Base-by-base conservation (phyloP, 305 asterid species). In the Fraxinus platypoda region DNA sequence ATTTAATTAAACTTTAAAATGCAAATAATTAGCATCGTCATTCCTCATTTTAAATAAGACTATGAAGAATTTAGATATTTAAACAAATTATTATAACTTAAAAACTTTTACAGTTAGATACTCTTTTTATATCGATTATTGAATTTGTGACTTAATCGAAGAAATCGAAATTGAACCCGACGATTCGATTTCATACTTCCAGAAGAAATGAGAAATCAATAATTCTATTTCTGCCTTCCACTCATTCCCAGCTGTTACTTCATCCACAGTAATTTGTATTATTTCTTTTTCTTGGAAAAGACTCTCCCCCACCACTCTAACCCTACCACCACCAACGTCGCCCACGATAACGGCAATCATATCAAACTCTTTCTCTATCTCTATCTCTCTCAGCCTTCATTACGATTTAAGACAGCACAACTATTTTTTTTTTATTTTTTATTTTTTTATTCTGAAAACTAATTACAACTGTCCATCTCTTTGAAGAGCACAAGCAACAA, bases 101-200 rank as follows among this genome's bases (percentile, higher is more conserved):
- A 52, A 15, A 17, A 3, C 8, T 17, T 52, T 15, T 52, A 4
- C 8, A 4, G 2, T 49, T 15, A 49, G 19, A 49, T 15, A 15
- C 19, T 49, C 19, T 2, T 2, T 49, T 49, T 13, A 13, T 49
- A 49, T 49, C 19, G 21, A 49, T 49, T 49, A 49, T 12, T 43
- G 5, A 46, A 12, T 46, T 46, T 1, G 57, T 12, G 57, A 46
- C n/a, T 12, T 46, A 13, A 46, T 46, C 3, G 21, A 49, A 49
- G 59, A 49, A 49, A 49, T 15, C 8, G 9, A 54, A 5, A n/a
- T n/a, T n/a, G 8, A 54, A n/a, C 19, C 19, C 57, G 0, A 43
- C 7, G 1, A 15, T n/a, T 54, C 6, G 3, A 94, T 91, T 19
- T 94, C 93, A n/a, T 86, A 83, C 78, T 95, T 97, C 35, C 3